phyloP scores from a whole-genome alignment of 805 yeast species.

The Candida andamanensis region DNA sequence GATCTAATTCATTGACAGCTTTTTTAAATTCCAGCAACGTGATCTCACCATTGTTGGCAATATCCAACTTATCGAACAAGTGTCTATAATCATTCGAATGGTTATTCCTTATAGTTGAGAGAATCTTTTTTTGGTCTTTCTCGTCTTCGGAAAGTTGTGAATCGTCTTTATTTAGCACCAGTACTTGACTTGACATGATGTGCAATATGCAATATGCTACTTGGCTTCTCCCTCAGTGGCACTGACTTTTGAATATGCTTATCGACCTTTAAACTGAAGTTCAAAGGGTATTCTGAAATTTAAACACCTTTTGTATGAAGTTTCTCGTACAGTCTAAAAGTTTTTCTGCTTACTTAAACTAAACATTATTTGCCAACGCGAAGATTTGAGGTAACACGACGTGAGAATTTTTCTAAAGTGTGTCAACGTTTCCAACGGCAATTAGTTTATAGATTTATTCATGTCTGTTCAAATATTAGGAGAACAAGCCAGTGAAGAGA shows the following conservation, averaged over 20 bases:
- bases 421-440: too few species aligned
- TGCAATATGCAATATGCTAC: too few species aligned
- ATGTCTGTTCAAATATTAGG: constrained; percentile 91
- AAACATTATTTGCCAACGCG: too few species aligned
- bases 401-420: too few species aligned
- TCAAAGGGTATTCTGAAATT: too few species aligned
- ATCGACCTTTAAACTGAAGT: too few species aligned
- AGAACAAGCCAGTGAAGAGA: constrained; percentile 95
- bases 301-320: too few species aligned
- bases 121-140: constrained; percentile 2
- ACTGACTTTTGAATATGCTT: too few species aligned
- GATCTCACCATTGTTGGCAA: constrained; percentile 42
- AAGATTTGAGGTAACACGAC: too few species aligned
- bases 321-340: too few species aligned
- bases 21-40: constrained; percentile 43
- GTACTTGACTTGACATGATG: constrained; percentile 1
- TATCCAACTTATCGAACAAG: constrained; percentile 32
- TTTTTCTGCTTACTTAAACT: constrained; percentile 2
- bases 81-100: constrained; percentile 10
- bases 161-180: neutral
- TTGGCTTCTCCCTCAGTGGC: too few species aligned
- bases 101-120: constrained; percentile 1
- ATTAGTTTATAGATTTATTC: too few species aligned
- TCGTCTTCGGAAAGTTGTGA: neutral
- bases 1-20: constrained; percentile 45